Percentiles rank a stretch among this genome's conserved stretches.
Evolutionary conservation across 2,329 filamentous ascomycete genomes (phyloP).

Genomic region (Fusarium torulosum): DNA sequence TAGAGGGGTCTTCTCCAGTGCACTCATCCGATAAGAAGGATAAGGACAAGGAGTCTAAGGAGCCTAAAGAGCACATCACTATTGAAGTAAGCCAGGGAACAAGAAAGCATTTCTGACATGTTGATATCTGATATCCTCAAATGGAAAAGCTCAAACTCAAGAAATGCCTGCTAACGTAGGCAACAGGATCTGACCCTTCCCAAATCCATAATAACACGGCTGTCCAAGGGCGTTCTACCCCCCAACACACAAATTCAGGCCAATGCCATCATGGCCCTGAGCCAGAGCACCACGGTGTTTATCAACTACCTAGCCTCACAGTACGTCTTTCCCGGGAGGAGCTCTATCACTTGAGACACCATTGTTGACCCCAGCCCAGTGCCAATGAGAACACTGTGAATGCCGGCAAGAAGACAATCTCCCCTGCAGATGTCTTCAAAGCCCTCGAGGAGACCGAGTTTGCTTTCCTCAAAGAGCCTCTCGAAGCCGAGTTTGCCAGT

Average conservation of each 20-base stretch:
- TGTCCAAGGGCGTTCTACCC: constrained; percentile 84
- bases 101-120: not conserved
- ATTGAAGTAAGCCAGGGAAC: constrained; percentile 64
- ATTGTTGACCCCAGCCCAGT: constrained; percentile 57
- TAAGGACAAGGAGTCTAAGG: constrained; percentile 49
- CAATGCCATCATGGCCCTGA: constrained; percentile 82
- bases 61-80: constrained; percentile 55
- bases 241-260: constrained; percentile 86
- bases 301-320: constrained; percentile 82
- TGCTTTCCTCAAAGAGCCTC: constrained; percentile 73
- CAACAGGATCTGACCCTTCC: constrained; percentile 79
- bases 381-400: constrained; percentile 77
- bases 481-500: constrained; percentile 84
- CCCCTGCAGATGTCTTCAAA: constrained; percentile 79
- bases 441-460: constrained; percentile 84
- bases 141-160: not conserved
- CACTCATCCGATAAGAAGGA: constrained; percentile 52
- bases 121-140: not conserved
- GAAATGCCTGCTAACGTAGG: constrained; percentile 4
- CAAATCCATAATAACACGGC: constrained; percentile 82
- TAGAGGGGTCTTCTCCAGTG: constrained; percentile 39
- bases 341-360: not conserved
- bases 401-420: constrained; percentile 82
- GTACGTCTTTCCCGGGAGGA: constrained; percentile 63
- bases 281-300: constrained; percentile 85